Evolutionary conservation across 2,329 filamentous ascomycete species (phyloP), one percentile per base, ranked within the genome.

Genomic region (Alternaria atra): DNA sequence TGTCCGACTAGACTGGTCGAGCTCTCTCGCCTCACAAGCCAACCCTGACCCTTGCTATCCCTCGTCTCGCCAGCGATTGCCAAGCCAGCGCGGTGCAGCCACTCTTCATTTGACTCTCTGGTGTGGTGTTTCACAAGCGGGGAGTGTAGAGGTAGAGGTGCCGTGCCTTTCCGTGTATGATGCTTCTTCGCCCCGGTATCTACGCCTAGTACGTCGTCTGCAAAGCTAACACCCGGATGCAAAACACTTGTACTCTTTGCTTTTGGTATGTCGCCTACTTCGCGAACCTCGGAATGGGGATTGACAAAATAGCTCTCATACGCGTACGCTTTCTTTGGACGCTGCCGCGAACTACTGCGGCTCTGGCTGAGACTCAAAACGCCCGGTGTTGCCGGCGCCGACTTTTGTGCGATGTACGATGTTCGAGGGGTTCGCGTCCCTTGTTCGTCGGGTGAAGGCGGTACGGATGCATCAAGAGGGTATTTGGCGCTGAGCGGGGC

Each of bases 21-120:
- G 61, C 83, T 86, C 63, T 86, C 84, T 27, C 85, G 80, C 52
- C 86, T 83, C 3, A 81, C 79, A 3, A 89, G 80, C 87, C 87
- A 89, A 56, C 83, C 84, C 69, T 89, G 86, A n/a, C 87, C 87
- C 66, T 89, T 89, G 58, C 83, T 83, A 66, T 89, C 86, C 37
- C 86, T 80, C 5, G 86, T 83, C 20, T 86, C 82, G 5, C 84
- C 83, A 2, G 86, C 84, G 5, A 89, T 83, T 0, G 84, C 83
- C 7, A 86, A 80, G 3, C 86, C 86, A 0, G 87, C 84, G 53
- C 87, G 84, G 44, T 87, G 82, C 55, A 89, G 79, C 87, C 87
- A 89, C 71, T 86, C 85, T 51, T 86, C 81, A 52, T 67, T 69
- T 2, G 67, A 44, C 25, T 77, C 73, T 56, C 58, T 72, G 29